phyloP scores from a whole-genome alignment of 345 rosid species.

The Pelargonium nanum region DNA sequence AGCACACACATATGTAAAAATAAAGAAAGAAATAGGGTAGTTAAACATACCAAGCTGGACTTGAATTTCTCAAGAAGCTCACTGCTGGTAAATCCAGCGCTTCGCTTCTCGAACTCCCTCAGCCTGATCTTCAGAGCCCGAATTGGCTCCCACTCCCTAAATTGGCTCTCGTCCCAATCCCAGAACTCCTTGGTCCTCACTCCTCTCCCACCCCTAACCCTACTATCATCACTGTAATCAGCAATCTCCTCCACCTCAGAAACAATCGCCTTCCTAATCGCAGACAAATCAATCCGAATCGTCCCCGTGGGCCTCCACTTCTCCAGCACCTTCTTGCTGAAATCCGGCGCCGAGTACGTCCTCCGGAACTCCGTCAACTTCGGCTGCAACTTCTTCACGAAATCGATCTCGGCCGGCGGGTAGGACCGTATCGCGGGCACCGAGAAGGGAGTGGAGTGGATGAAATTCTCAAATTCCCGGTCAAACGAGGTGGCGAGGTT shows the following conservation, averaged over 20 bases:
- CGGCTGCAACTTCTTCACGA: slow-evolving; percentile 84
- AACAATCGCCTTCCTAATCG: slow-evolving; percentile 66
- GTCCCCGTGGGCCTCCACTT: slow-evolving; percentile 70
- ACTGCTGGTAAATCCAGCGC: slow-evolving; percentile 55
- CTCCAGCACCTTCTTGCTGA: slow-evolving; percentile 75
- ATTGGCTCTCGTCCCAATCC: slow-evolving; percentile 13
- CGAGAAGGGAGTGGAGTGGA: slow-evolving; percentile 58
- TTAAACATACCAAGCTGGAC: slow-evolving; percentile 61
- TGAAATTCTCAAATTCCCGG: slow-evolving; percentile 73
- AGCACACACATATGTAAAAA: neutral
- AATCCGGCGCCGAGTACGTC: slow-evolving; percentile 81
- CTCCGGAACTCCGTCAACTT: slow-evolving; percentile 78
- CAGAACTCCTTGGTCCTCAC: slow-evolving; percentile 29
- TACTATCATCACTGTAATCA: slow-evolving; percentile 17
- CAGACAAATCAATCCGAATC: slow-evolving; percentile 68
- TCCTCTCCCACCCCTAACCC: slow-evolving; percentile 40
- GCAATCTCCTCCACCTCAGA: slow-evolving; percentile 39
- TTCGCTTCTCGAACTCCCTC: slow-evolving; percentile 75
- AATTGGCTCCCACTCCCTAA: slow-evolving; percentile 62
- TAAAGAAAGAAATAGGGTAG: neutral
- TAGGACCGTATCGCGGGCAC: slow-evolving; percentile 32
- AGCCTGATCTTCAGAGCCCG: slow-evolving; percentile 56
- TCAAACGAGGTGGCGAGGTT: slow-evolving; percentile 80
- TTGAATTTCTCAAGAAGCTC: slow-evolving; percentile 82
- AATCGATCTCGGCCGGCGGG: slow-evolving; percentile 51